phyloP scores from a whole-genome alignment of 345 rosid genomes.

The Mallotus nudiflorus region DNA sequence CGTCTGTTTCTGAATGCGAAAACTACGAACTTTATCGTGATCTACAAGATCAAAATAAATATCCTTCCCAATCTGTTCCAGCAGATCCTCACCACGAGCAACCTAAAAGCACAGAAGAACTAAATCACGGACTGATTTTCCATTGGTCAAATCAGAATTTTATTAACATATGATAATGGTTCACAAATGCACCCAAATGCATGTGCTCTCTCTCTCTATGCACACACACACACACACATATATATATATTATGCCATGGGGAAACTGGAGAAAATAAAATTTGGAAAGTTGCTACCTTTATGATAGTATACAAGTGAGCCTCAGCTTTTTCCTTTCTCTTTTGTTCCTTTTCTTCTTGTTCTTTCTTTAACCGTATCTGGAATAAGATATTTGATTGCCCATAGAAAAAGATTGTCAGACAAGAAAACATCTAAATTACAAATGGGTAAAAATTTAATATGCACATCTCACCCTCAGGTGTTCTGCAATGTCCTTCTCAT shows the following conservation, averaged over 20 bases:
- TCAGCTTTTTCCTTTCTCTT: slow-evolving; percentile 93
- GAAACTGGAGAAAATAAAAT: not conserved
- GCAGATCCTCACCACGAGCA: slow-evolving; percentile 45
- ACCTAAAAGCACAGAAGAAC: slow-evolving; percentile 20
- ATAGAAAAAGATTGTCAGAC: not conserved
- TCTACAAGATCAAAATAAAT: slow-evolving; percentile 36
- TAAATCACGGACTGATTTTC: not conserved
- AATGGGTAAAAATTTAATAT: not conserved
- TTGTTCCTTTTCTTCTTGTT: slow-evolving; percentile 92
- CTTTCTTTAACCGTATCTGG: slow-evolving; percentile 87
- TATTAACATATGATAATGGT: not conserved
- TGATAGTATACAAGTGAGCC: slow-evolving; percentile 84
- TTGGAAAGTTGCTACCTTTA: slow-evolving; percentile 55
- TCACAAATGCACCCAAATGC: not conserved
- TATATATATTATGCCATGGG: no score
- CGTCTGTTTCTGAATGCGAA: slow-evolving; percentile 84
- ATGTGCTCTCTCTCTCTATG: no score
- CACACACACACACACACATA: no score
- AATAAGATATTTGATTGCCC: slow-evolving; percentile 4
- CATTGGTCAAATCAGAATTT: not conserved
- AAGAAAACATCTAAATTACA: not conserved
- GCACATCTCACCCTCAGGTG: slow-evolving; percentile 80
- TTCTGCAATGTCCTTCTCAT: slow-evolving; percentile 95
- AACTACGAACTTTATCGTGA: slow-evolving; percentile 89
- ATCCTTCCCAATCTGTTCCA: slow-evolving; percentile 61